Evolutionary conservation across 2,329 filamentous ascomycete species (phyloP).

Genomic region (Colletotrichum sp.): DNA sequence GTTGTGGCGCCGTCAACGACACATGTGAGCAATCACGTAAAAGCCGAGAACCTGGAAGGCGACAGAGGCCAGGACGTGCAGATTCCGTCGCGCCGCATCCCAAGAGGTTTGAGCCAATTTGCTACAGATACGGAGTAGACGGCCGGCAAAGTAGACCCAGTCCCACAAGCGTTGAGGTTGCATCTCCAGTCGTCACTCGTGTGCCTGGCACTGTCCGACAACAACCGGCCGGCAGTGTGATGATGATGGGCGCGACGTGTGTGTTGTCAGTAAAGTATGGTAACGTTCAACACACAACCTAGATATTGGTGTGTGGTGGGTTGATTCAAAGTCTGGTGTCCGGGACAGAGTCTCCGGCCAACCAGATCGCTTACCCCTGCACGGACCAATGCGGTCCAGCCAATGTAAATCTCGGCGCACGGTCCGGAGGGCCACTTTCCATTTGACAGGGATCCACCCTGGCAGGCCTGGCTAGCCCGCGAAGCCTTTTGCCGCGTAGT

Average conservation of each 20-base stretch:
- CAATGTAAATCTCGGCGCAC: constrained; percentile 3
- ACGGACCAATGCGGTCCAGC: constrained; percentile 12
- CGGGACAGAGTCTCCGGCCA: constrained; percentile 18
- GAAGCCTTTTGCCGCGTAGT: not conserved
- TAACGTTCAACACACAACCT: not conserved
- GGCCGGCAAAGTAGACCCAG: not conserved
- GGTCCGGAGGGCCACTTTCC: not conserved
- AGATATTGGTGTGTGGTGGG: not conserved
- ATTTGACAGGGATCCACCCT: not conserved
- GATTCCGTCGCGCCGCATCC: not conserved
- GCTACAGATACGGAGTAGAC: not conserved
- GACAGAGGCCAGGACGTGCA: not conserved
- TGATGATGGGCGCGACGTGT: not conserved
- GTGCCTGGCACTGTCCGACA: not conserved
- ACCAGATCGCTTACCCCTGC: not conserved
- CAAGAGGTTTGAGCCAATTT: not conserved
- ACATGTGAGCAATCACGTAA: not conserved
- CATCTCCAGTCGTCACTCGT: not conserved
- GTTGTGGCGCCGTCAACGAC: not conserved
- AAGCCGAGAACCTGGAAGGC: not conserved
- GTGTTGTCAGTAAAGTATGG: not conserved
- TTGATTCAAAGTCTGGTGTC: not conserved
- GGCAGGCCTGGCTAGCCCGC: not conserved
- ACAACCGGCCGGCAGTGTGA: not conserved
- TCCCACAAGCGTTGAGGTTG: not conserved